These are phyloP conservation scores for Cyberlindnera xylosilytica DNA, from an alignment of 805 yeast genomes.

Conservation along the genomic window DNA sequence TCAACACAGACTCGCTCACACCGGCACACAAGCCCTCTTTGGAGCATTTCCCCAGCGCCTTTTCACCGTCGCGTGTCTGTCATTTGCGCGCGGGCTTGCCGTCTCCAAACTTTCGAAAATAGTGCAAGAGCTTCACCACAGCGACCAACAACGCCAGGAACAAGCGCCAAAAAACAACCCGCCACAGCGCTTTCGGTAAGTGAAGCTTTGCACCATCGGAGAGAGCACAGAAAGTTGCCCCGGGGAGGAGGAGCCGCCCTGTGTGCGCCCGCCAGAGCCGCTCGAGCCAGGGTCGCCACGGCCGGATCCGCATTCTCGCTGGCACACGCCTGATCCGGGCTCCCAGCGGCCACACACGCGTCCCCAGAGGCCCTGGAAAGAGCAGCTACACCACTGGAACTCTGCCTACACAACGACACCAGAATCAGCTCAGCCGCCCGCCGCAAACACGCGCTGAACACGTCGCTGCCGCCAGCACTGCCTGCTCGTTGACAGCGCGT, in stretches of 20 bases:
- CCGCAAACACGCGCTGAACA: neutral
- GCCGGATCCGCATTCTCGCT: slow-evolving; percentile 1
- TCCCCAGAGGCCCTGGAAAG: neutral
- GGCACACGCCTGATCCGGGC: neutral
- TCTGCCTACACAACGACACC: too few species aligned
- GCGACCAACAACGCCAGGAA: neutral
- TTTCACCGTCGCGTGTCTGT: too few species aligned
- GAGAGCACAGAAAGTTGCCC: too few species aligned
- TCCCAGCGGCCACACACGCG: neutral
- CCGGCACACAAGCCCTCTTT: too few species aligned
- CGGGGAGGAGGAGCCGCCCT: too few species aligned
- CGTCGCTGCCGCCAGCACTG: neutral
- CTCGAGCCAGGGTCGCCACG: neutral
- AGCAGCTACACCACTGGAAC: neutral
- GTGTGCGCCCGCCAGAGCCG: neutral
- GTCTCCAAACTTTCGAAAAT: too few species aligned
- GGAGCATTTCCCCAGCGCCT: too few species aligned
- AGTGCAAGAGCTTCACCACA: neutral
- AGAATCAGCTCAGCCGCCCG: neutral
- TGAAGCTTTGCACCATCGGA: neutral
- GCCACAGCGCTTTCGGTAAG: neutral
- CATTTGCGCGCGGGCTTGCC: too few species aligned
- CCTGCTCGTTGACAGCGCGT: slow-evolving; percentile 1
- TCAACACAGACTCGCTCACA: too few species aligned
- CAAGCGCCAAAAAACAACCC: neutral